A percentile compares a stretch with the other conserved stretches of the same genome.
Evolutionary conservation across 148 eudicot species (phyloP).

Genomic region (Rhododendron ovatum): DNA sequence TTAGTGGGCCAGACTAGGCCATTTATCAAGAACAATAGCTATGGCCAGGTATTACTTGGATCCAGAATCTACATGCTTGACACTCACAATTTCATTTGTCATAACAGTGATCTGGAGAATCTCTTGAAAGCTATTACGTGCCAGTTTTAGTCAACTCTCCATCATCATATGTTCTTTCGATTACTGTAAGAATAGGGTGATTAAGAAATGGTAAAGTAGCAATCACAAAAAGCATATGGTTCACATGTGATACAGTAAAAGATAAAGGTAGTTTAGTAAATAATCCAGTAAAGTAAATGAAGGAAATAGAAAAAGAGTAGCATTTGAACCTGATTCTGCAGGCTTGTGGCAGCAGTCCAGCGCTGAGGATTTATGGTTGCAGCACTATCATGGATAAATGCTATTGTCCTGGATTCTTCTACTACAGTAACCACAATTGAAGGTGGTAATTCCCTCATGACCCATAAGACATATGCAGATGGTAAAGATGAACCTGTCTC

Average conservation of each 20-base stretch:
- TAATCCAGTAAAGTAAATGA: background rate
- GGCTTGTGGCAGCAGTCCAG: slow-evolving; percentile 66
- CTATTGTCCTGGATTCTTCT: slow-evolving; percentile 61
- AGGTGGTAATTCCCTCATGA: slow-evolving; percentile 90
- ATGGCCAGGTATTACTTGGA: background rate
- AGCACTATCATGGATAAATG: slow-evolving; percentile 61
- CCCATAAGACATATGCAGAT: slow-evolving; percentile 70
- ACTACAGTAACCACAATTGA: slow-evolving; percentile 25
- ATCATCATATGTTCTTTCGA: background rate
- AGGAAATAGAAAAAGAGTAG: background rate
- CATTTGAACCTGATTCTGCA: slow-evolving; percentile 70
- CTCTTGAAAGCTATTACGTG: background rate
- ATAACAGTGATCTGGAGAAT: background rate
- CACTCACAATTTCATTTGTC: background rate
- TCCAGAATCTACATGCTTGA: background rate
- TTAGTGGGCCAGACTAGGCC: background rate
- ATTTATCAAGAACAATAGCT: background rate
- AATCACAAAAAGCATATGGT: background rate
- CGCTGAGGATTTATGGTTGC: slow-evolving; percentile 42
- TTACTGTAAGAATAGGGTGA: background rate
- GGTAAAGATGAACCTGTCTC: slow-evolving; percentile 77
- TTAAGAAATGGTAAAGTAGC: background rate
- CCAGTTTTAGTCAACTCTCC: background rate
- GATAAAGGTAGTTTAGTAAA: background rate
- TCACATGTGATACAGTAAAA: background rate